A percentile compares a stretch with the other conserved stretches of the same genome.
phyloP scores from a whole-genome alignment of 495 filamentous ascomycete species.

The Penicillium crystallinum region DNA sequence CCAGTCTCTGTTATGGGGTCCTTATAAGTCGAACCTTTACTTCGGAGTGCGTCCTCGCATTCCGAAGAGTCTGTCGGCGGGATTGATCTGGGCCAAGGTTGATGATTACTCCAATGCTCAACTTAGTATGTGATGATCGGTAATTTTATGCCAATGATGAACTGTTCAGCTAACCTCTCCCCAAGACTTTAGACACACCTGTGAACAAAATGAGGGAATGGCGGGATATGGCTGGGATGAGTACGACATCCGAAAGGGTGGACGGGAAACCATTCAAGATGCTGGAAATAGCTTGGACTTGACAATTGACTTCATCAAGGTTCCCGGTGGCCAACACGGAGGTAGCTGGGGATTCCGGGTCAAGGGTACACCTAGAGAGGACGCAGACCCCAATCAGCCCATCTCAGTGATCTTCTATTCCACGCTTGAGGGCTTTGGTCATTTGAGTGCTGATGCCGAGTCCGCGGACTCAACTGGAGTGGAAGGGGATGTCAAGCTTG shows the following conservation, averaged over 20 bases:
- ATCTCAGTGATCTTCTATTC: conserved; percentile 78
- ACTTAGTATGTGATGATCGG: conserved; percentile 57
- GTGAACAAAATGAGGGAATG: conserved; percentile 93
- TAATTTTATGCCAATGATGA: background rate
- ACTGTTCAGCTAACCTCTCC: conserved; percentile 1
- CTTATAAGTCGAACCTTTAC: conserved; percentile 92
- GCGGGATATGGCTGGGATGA: conserved; percentile 95
- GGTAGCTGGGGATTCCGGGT: conserved; percentile 89
- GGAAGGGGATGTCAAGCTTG: conserved; percentile 66
- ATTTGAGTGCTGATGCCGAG: conserved; percentile 52
- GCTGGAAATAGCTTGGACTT: conserved; percentile 81
- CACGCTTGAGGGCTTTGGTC: conserved; percentile 70
- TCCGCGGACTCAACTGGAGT: conserved; percentile 53
- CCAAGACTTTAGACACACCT: conserved; percentile 84
- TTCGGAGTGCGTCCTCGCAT: conserved; percentile 89
- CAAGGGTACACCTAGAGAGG: conserved; percentile 72
- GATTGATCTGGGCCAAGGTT: conserved; percentile 85
- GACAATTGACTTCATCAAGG: conserved; percentile 88
- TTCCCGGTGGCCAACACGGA: conserved; percentile 81
- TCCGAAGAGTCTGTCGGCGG: conserved; percentile 76
- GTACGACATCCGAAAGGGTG: conserved; percentile 84
- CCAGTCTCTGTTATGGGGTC: conserved; percentile 89
- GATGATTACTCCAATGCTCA: conserved; percentile 76
- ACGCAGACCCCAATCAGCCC: conserved; percentile 58
- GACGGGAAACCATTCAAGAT: conserved; percentile 85